Conservation (phyloP, 2,329 filamentous ascomycete genomes). For the Teratosphaeria viscida region DNA sequence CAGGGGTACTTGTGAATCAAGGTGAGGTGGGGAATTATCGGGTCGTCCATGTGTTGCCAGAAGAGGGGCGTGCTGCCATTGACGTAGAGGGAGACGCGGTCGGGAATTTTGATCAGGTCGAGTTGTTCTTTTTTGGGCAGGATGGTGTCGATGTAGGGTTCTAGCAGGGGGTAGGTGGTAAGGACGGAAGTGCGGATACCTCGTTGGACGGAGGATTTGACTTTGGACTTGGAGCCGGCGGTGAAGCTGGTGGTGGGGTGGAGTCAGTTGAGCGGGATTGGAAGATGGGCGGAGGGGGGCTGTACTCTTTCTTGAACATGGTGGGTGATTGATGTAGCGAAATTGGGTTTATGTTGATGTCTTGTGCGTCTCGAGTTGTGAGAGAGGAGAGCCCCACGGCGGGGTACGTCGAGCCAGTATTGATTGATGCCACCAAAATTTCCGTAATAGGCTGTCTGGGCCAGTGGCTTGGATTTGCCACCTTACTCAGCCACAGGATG, state of each 20-base stretch:
- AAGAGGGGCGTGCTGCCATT: constrained; percentile 71
- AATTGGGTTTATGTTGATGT: background rate
- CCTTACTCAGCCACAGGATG: background rate
- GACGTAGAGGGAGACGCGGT: constrained; percentile 81
- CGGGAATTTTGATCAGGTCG: constrained; percentile 85
- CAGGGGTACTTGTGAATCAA: constrained; percentile 84
- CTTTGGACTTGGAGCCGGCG: constrained; percentile 77
- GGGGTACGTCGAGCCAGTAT: background rate
- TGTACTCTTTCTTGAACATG: constrained; percentile 91
- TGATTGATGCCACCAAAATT: background rate
- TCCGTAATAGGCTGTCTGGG: background rate
- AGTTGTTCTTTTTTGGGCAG: constrained; percentile 90
- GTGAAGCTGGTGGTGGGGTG: constrained; percentile 48
- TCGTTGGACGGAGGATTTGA: constrained; percentile 93
- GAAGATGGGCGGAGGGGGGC: constrained; percentile 47
- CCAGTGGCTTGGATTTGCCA: background rate
- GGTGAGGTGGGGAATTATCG: constrained; percentile 75
- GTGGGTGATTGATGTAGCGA: background rate
- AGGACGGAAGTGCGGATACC: constrained; percentile 72
- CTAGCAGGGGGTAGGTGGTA: constrained; percentile 74
- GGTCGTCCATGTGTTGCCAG: constrained; percentile 73
- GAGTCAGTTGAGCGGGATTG: no score
- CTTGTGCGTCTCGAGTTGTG: background rate
- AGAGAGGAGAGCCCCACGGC: background rate
- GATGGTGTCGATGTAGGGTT: constrained; percentile 83